Evolutionary conservation across 2,329 filamentous ascomycete species (phyloP).

Genomic region (Botrytis tulipae): DNA sequence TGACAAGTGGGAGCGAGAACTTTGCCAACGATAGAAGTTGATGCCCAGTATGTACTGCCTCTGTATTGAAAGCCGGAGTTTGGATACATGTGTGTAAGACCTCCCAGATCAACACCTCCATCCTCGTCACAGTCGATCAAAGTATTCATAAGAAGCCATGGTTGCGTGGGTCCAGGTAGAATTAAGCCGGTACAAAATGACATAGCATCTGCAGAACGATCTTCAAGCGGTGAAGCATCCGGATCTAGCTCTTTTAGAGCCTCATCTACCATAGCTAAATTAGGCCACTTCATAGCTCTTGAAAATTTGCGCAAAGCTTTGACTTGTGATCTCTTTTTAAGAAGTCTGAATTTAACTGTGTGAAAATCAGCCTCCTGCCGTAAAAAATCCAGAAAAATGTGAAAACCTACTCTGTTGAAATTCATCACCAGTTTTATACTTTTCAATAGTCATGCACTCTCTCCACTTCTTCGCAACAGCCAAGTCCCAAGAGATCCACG

Average conservation of each 20-base stretch:
- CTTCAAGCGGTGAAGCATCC: constrained; percentile 55
- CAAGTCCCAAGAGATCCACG: constrained; percentile 69
- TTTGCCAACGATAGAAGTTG: constrained; percentile 70
- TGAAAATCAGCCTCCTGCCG: constrained; percentile 20
- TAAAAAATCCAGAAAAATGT: not conserved
- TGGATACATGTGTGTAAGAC: constrained; percentile 66
- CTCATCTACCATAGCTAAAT: constrained; percentile 62
- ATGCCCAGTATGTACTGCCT: constrained; percentile 75
- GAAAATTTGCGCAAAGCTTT: constrained; percentile 68
- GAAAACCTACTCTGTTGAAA: constrained; percentile 49
- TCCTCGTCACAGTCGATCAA: constrained; percentile 74
- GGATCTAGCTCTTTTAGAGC: constrained; percentile 55
- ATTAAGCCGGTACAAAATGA: constrained; percentile 75
- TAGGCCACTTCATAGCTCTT: constrained; percentile 74
- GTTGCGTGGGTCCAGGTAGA: constrained; percentile 66
- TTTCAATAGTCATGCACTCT: constrained; percentile 66
- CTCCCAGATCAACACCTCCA: constrained; percentile 60
- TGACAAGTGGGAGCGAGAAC: constrained; percentile 71
- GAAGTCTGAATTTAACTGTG: constrained; percentile 58
- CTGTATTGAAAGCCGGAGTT: constrained; percentile 75
- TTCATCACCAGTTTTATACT: constrained; percentile 50
- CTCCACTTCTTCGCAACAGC: constrained; percentile 73
- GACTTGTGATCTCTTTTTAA: constrained; percentile 64
- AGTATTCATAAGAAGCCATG: constrained; percentile 76
- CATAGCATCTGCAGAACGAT: constrained; percentile 68